Percentiles rank a stretch among this genome's conserved stretches.
phyloP scores from a whole-genome alignment of 768 basidiomycete genomes.

The Lactarius sp. region DNA sequence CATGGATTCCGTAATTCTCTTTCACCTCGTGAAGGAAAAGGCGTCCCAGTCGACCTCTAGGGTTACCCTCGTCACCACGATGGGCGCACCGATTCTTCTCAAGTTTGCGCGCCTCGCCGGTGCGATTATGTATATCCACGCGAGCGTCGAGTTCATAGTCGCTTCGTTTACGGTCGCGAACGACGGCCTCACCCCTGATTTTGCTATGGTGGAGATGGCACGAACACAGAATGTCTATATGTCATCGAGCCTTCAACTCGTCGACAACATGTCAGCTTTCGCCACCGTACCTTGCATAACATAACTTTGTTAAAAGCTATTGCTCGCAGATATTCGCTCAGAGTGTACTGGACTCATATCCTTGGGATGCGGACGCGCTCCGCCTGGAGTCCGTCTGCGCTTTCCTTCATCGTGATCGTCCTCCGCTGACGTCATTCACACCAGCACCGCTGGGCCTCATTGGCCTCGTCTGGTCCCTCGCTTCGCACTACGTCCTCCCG shows the following conservation, averaged over 20 bases:
- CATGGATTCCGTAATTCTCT: conserved; percentile 17
- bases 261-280: conserved; percentile 9
- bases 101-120: conserved; percentile 8
- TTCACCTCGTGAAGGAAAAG: conserved; percentile 13
- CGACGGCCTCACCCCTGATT: neutral
- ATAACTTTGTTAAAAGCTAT: neutral
- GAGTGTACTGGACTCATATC: conserved; percentile 6
- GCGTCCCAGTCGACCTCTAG: conserved; percentile 1
- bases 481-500: conserved; percentile 4
- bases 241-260: conserved; percentile 13
- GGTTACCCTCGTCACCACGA: neutral
- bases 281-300: too few species aligned
- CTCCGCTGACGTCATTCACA: neutral
- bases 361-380: neutral
- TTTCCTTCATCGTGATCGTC: neutral
- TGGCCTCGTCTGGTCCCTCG: neutral
- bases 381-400: neutral
- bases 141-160: conserved; percentile 8
- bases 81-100: conserved; percentile 8
- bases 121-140: conserved; percentile 1
- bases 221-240: conserved; percentile 1
- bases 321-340: conserved; percentile 8
- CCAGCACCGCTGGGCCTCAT: neutral
- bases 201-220: neutral
- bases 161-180: conserved; percentile 3